Percentiles rank a stretch among this genome's conserved stretches.
Conservation (phyloP, 768 basidiomycete genomes). For the Lepiota venenata region DNA sequence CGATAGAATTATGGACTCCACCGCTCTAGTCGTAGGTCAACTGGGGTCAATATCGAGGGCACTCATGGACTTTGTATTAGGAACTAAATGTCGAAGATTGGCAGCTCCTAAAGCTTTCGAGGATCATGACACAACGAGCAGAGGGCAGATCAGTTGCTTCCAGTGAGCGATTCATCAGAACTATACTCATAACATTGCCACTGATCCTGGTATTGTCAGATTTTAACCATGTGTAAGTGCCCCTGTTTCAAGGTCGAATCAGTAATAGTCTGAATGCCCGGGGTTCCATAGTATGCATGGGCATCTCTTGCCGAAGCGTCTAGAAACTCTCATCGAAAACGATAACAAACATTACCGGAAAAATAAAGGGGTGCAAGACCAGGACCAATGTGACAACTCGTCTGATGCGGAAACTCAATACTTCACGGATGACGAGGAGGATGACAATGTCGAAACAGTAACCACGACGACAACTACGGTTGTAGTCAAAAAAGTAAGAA, state of each 20-base stretch:
- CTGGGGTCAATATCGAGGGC: neutral
- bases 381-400: constrained; percentile 9
- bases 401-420: constrained; percentile 9
- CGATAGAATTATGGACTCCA: constrained; percentile 19
- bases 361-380: constrained; percentile 21
- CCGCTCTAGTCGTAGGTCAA: constrained; percentile 1
- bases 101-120: constrained; percentile 35
- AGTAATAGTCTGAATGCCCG: neutral
- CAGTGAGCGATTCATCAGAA: constrained; percentile 28
- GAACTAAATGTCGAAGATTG: constrained; percentile 25
- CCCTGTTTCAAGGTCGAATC: constrained; percentile 9
- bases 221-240: neutral
- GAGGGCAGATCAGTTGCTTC: constrained; percentile 42
- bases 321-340: constrained; percentile 30
- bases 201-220: constrained; percentile 22
- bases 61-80: constrained; percentile 7
- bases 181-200: neutral
- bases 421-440: constrained; percentile 19
- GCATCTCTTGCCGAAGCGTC: constrained; percentile 28
- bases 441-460: constrained; percentile 24
- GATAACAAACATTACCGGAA: constrained; percentile 25
- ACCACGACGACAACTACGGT: constrained; percentile 14
- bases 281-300: constrained; percentile 17
- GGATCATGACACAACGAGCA: constrained; percentile 39
- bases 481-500: constrained; percentile 16